These are phyloP conservation scores for Penicillium ochrochloron DNA, from an alignment of 495 filamentous ascomycete genomes.

Conservation along the genomic window DNA sequence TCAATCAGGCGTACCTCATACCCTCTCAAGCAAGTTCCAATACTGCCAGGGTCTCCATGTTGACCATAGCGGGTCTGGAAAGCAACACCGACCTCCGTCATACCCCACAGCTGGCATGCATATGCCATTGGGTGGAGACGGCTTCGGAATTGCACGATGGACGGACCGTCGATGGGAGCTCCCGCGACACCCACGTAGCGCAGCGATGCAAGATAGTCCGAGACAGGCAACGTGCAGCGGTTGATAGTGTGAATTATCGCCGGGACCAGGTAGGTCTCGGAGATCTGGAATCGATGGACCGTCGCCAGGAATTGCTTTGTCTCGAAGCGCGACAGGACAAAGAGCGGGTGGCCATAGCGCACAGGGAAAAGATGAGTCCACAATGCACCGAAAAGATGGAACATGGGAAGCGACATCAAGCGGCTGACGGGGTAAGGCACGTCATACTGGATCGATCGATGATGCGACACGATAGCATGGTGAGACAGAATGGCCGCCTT, in stretches of 20 bases:
- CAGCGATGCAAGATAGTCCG: slow-evolving; percentile 54
- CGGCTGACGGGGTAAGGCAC: slow-evolving; percentile 53
- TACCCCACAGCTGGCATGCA: slow-evolving; percentile 41
- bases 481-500: slow-evolving; percentile 61
- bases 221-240: slow-evolving; percentile 44
- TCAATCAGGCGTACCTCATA: slow-evolving; percentile 62
- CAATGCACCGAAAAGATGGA: slow-evolving; percentile 64
- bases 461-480: slow-evolving; percentile 57
- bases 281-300: slow-evolving; percentile 61
- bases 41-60: slow-evolving; percentile 48
- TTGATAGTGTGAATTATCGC: slow-evolving; percentile 61
- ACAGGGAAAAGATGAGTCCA: slow-evolving; percentile 58
- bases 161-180: slow-evolving; percentile 49
- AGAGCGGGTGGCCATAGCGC: slow-evolving; percentile 59
- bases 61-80: slow-evolving; percentile 56
- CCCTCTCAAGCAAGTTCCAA: slow-evolving; percentile 72
- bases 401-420: slow-evolving; percentile 66
- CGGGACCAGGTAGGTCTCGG: slow-evolving; percentile 65
- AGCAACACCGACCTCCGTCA: slow-evolving; percentile 58
- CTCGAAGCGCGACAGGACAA: slow-evolving; percentile 66
- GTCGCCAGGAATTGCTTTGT: slow-evolving; percentile 57
- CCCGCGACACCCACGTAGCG: slow-evolving; percentile 55
- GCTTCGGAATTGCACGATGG: slow-evolving; percentile 43
- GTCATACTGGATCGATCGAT: slow-evolving; percentile 52
- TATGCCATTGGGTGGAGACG: slow-evolving; percentile 48